A percentile compares a stretch with the other conserved stretches of the same genome.
Conservation (phyloP, 495 filamentous ascomycete species). For the Haplographium delicatum region DNA sequence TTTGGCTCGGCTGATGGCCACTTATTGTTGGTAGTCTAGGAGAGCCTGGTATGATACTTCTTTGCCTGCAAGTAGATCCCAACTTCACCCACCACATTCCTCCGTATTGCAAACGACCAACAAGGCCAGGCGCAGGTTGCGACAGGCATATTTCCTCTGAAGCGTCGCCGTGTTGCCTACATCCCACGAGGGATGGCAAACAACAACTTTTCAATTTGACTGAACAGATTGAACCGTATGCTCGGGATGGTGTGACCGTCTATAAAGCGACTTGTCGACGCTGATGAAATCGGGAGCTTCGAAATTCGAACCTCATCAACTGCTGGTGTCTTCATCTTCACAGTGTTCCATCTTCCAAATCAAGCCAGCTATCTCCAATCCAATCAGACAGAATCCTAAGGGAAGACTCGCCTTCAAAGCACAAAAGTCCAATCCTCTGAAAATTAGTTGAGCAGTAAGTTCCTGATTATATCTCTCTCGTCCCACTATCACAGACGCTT, state of each 20-base stretch:
- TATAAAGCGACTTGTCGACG: conserved; percentile 27
- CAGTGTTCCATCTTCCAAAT: no score
- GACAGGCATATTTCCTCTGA: conserved; percentile 10
- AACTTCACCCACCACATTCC: conserved; percentile 21
- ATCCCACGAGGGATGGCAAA: conserved; percentile 23
- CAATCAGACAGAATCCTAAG: no score
- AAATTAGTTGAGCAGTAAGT: no score
- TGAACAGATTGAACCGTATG: conserved; percentile 20
- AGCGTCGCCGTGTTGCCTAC: conserved; percentile 10
- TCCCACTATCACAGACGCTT: no score
- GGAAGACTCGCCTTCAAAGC: no score
- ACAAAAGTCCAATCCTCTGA: no score
- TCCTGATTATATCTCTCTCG: no score
- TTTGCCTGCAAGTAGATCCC: conserved; percentile 8
- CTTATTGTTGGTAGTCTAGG: conserved; percentile 10
- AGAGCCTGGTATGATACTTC: conserved; percentile 9
- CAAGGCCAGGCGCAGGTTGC: conserved; percentile 16
- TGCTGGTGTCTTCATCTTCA: no score
- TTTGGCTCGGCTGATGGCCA: conserved; percentile 4
- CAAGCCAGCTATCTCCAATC: no score
- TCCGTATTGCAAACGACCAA: conserved; percentile 20
- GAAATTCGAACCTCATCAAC: conserved; percentile 1
- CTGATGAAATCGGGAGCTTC: conserved; percentile 12
- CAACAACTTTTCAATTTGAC: conserved; percentile 20
- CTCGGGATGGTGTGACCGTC: conserved; percentile 25